These are phyloP conservation scores for Baorangia bicolor DNA, from an alignment of 768 basidiomycete species.

Conservation along the genomic window DNA sequence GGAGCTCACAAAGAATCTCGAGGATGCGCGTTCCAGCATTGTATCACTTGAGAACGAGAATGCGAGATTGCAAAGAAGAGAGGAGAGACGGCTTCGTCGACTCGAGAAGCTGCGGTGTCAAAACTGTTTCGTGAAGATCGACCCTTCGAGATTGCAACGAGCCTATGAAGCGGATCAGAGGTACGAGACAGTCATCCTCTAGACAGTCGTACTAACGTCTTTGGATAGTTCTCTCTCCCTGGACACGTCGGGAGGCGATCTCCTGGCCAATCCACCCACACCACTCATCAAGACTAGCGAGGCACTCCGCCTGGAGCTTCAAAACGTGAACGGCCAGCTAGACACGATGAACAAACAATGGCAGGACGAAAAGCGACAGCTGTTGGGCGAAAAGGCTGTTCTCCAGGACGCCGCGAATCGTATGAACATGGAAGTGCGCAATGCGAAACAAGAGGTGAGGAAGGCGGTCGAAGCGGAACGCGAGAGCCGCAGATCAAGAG, in stretches of 20 bases:
- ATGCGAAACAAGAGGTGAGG: constrained; percentile 55
- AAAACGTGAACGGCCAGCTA: constrained; percentile 61
- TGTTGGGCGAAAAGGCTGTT: constrained; percentile 68
- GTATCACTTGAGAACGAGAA: constrained; percentile 64
- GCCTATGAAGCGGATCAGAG: constrained; percentile 57
- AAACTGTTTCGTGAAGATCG: constrained; percentile 65
- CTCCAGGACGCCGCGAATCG: constrained; percentile 71
- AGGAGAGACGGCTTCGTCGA: constrained; percentile 64
- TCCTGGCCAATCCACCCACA: constrained; percentile 61
- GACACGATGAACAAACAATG: constrained; percentile 65
- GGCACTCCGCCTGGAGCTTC: constrained; percentile 57
- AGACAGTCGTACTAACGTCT: constrained; percentile 5
- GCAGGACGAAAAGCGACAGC: constrained; percentile 61
- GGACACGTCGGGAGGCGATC: constrained; percentile 46
- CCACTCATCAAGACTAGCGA: constrained; percentile 70
- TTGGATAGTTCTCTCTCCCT: constrained; percentile 43
- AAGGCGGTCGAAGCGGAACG: constrained; percentile 54
- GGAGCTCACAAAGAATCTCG: constrained; percentile 65
- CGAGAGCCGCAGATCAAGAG: constrained; percentile 46
- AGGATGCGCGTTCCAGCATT: constrained; percentile 64
- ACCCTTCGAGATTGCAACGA: constrained; percentile 44
- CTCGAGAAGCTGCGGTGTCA: constrained; percentile 64
- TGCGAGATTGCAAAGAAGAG: constrained; percentile 59
- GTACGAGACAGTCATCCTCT: constrained; percentile 34
- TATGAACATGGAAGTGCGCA: constrained; percentile 59